Evolutionary conservation across 371 early-diverging fungal genomes (phyloP).

Genomic region (Rhizomucor miehei): DNA sequence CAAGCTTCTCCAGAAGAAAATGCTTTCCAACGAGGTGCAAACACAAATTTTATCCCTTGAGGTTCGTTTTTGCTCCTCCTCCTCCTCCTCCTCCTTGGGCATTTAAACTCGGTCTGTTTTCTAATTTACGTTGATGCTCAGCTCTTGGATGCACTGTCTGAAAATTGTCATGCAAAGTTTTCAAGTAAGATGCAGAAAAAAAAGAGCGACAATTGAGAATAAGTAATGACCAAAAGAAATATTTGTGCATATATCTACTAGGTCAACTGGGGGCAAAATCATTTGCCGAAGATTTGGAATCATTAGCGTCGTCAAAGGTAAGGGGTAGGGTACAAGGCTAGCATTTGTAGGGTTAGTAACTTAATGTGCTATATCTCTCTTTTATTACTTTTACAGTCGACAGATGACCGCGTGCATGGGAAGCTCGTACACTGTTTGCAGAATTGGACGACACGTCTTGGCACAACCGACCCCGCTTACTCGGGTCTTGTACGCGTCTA

Average conservation of each 20-base stretch:
- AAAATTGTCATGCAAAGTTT: conserved; percentile 38
- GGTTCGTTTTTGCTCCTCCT: conserved; percentile 16
- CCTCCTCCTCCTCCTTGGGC: not conserved
- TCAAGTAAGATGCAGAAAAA: conserved; percentile 8
- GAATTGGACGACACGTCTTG: conserved; percentile 30
- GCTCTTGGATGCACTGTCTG: conserved; percentile 42
- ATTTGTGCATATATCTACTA: conserved; percentile 11
- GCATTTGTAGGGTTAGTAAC: not conserved
- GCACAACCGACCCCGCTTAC: conserved; percentile 25
- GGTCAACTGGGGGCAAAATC: conserved; percentile 39
- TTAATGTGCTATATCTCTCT: not conserved
- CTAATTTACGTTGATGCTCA: conserved; percentile 5
- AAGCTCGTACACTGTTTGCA: conserved; percentile 37
- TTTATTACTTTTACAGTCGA: conserved; percentile 8
- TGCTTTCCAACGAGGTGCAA: conserved; percentile 28
- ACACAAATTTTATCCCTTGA: conserved; percentile 37
- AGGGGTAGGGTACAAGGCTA: conserved; percentile 1
- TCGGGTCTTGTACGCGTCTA: conserved; percentile 28
- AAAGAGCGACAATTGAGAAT: not conserved
- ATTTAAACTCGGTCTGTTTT: not conserved
- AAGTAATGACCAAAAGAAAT: not conserved
- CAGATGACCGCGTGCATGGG: conserved; percentile 35
- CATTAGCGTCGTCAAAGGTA: conserved; percentile 31
- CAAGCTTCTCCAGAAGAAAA: conserved; percentile 48
- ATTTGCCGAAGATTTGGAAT: conserved; percentile 38